A percentile compares a stretch with the other conserved stretches of the same genome.
Evolutionary conservation across 2,329 filamentous ascomycete genomes (phyloP).

Genomic region (Myotisia sp.): DNA sequence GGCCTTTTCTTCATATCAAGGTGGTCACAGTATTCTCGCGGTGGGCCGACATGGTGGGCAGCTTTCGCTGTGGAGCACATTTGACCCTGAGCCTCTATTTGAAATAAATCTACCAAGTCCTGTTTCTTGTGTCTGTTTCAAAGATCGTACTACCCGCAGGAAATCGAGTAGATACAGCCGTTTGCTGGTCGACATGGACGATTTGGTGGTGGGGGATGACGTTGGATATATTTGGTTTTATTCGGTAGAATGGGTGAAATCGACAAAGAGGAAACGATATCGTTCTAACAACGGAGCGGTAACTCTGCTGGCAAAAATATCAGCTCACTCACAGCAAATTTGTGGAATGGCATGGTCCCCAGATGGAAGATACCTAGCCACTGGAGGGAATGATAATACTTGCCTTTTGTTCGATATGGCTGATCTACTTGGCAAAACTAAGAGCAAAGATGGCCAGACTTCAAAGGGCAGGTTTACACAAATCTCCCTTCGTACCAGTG

Average conservation of each 20-base stretch:
- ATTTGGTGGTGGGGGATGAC: conserved; percentile 77
- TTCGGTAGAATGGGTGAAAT: conserved; percentile 62
- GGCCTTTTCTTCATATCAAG: conserved; percentile 72
- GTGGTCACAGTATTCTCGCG: conserved; percentile 66
- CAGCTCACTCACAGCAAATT: conserved; percentile 73
- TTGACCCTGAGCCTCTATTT: conserved; percentile 53
- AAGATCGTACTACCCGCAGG: conserved; percentile 45
- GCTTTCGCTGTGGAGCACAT: conserved; percentile 63
- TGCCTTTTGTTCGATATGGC: conserved; percentile 67
- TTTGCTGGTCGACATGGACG: conserved; percentile 53
- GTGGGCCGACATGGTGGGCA: conserved; percentile 67
- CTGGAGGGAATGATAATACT: conserved; percentile 82
- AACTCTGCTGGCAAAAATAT: conserved; percentile 61
- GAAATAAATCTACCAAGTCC: conserved; percentile 56
- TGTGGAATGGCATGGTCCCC: conserved; percentile 83
- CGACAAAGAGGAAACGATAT: conserved; percentile 46
- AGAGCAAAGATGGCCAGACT: background rate
- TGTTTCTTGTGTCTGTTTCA: conserved; percentile 70
- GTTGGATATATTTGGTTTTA: conserved; percentile 75
- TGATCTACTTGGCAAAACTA: conserved; percentile 34
- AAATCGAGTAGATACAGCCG: conserved; percentile 36
- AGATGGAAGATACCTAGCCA: conserved; percentile 63
- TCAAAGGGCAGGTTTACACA: background rate
- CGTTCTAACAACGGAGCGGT: conserved; percentile 67
- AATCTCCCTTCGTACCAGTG: background rate